These are phyloP conservation scores for Candida dubliniensis DNA, from an alignment of 1,139 yeast genomes.

Conservation along the genomic window DNA sequence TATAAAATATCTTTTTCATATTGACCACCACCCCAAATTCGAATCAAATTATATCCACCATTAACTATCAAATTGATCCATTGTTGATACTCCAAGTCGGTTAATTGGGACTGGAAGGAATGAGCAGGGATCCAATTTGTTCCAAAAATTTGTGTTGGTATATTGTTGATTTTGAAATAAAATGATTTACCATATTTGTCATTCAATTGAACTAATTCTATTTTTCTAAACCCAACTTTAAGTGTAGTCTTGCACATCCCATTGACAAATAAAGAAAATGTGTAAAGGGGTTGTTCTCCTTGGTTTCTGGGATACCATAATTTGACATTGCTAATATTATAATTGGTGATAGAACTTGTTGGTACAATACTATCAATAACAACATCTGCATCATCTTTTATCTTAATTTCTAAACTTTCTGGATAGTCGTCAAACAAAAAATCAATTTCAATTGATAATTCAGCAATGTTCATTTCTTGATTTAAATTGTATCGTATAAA, in stretches of 20 bases:
- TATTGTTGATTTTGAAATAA: conserved; percentile 40
- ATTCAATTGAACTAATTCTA: conserved; percentile 38
- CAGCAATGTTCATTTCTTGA: conserved; percentile 8
- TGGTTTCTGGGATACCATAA: conserved; percentile 45
- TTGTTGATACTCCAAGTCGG: conserved; percentile 29
- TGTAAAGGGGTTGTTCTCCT: conserved; percentile 38
- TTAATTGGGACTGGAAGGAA: conserved; percentile 32
- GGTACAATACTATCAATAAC: neutral
- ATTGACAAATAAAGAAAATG: conserved; percentile 17
- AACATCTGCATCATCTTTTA: conserved; percentile 3
- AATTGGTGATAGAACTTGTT: neutral
- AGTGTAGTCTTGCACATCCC: conserved; percentile 9
- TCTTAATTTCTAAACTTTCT: conserved; percentile 6
- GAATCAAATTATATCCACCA: conserved; percentile 45
- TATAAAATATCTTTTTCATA: conserved; percentile 44
- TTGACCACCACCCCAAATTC: conserved; percentile 53
- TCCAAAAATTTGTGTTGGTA: conserved; percentile 39
- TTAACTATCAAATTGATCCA: conserved; percentile 33
- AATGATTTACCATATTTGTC: conserved; percentile 37
- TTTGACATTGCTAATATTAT: conserved; percentile 18
- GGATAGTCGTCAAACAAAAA: neutral
- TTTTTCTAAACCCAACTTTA: conserved; percentile 36
- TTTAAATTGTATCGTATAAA: conserved; percentile 22
- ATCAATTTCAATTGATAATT: conserved; percentile 12
- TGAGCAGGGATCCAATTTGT: conserved; percentile 53